These are phyloP conservation scores for Ascochyta koolunga DNA, from an alignment of 2,329 filamentous ascomycete genomes.

Conservation along the genomic window DNA sequence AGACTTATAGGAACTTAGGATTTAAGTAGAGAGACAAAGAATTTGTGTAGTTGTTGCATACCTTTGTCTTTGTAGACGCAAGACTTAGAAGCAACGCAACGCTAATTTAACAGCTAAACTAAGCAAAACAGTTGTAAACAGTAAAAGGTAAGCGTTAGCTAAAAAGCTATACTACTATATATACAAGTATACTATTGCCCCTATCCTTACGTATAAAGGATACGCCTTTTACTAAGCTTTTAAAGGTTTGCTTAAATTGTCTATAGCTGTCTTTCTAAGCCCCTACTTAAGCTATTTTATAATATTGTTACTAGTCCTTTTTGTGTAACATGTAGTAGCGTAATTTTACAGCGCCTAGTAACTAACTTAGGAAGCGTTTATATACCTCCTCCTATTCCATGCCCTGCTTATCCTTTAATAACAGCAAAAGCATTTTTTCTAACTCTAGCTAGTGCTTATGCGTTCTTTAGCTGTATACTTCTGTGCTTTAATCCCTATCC, in stretches of 20 bases:
- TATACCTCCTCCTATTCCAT: slow-evolving; percentile 18
- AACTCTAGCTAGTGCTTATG: slow-evolving; percentile 14
- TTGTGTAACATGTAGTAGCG: slow-evolving; percentile 19
- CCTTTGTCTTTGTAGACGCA: too few relatives aligned
- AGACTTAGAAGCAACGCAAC: background rate
- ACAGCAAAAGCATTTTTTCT: slow-evolving; percentile 21
- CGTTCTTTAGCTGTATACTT: slow-evolving; percentile 13
- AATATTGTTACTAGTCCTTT: background rate
- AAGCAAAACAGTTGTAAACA: background rate
- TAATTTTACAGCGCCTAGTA: slow-evolving; percentile 14
- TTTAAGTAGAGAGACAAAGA: too few relatives aligned
- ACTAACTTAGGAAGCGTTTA: slow-evolving; percentile 18
- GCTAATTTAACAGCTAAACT: background rate
- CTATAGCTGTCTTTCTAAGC: background rate
- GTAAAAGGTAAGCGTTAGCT: background rate
- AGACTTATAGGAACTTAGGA: too few relatives aligned
- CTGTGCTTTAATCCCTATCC: slow-evolving; percentile 12
- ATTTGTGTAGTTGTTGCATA: too few relatives aligned
- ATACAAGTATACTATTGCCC: background rate
- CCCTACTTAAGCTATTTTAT: too few relatives aligned
- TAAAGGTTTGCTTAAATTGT: background rate
- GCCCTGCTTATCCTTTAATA: slow-evolving; percentile 14
- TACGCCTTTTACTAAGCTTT: too few relatives aligned
- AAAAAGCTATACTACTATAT: background rate
- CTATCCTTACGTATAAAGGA: too few relatives aligned